Percentiles rank a stretch among this genome's conserved stretches.
These are phyloP conservation scores for Picocystis salinarum DNA, from an alignment of 139 green algal species.

Conservation along the genomic window DNA sequence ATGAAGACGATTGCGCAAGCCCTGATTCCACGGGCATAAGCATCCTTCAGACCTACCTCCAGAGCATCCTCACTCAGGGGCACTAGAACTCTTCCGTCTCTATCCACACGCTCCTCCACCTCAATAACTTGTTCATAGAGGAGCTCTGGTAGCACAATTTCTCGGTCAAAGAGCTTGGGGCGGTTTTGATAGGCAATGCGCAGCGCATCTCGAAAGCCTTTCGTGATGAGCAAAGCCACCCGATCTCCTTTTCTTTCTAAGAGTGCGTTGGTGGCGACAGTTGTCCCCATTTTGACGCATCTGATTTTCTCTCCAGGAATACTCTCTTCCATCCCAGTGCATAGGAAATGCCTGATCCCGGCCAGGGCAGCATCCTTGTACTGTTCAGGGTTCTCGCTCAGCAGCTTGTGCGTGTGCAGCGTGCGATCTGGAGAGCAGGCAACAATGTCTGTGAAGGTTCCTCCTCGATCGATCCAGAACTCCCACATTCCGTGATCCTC, in stretches of 20 bases:
- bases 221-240: constrained; percentile 3
- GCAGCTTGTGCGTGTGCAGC: constrained; percentile 55
- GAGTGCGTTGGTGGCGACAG: constrained; percentile 85
- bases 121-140: constrained; percentile 4
- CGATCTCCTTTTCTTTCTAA: constrained; percentile 55
- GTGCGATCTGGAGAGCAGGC: constrained; percentile 29
- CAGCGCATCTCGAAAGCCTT: constrained; percentile 8
- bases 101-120: background rate
- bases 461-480: constrained; percentile 89
- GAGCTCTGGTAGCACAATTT: constrained; percentile 5
- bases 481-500: background rate
- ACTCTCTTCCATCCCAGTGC: background rate
- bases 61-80: constrained; percentile 1
- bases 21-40: background rate
- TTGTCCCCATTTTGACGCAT: constrained; percentile 18
- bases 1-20: constrained; percentile 8
- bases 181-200: constrained; percentile 10
- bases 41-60: constrained; percentile 7
- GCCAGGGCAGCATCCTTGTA: constrained; percentile 84
- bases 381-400: constrained; percentile 82
- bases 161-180: constrained; percentile 12
- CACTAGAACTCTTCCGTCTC: background rate
- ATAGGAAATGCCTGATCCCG: constrained; percentile 79
- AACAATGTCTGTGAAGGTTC: constrained; percentile 96
- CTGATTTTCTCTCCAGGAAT: constrained; percentile 3